These are phyloP conservation scores for Byssochlamys sp. DNA, from an alignment of 2,329 filamentous ascomycete genomes.

Conservation along the genomic window DNA sequence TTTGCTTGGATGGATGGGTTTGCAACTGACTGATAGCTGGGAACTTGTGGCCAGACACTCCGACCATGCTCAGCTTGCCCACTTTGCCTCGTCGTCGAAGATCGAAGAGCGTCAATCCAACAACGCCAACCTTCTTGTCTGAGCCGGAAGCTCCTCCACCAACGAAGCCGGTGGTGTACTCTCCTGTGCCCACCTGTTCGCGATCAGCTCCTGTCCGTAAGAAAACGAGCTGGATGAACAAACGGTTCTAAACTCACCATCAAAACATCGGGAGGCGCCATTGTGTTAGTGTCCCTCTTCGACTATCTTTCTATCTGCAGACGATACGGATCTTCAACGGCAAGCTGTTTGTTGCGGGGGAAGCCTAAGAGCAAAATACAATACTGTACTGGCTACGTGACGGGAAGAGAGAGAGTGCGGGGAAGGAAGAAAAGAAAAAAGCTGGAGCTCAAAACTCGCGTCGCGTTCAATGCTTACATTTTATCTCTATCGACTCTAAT, in stretches of 20 bases:
- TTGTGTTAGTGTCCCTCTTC: constrained; percentile 17
- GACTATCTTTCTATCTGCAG: background rate
- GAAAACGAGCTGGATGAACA: constrained; percentile 4
- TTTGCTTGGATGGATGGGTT: too few species aligned
- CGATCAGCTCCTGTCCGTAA: constrained; percentile 1
- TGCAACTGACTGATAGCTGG: constrained; percentile 67
- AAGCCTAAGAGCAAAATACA: too few species aligned
- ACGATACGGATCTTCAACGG: background rate
- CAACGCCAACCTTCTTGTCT: constrained; percentile 93
- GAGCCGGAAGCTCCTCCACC: constrained; percentile 72
- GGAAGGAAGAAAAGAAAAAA: background rate
- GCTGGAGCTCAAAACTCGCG: background rate
- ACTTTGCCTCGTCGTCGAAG: constrained; percentile 82
- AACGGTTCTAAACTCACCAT: constrained; percentile 44
- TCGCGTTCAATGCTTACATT: background rate
- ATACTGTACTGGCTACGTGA: too few species aligned
- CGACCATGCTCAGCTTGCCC: constrained; percentile 75
- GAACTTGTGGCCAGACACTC: constrained; percentile 79
- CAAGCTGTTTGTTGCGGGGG: background rate
- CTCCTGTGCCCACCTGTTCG: constrained; percentile 69
- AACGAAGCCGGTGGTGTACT: constrained; percentile 94
- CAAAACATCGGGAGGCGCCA: constrained; percentile 57
- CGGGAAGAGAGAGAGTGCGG: background rate
- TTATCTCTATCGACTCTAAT: background rate
- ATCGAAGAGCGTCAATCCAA: constrained; percentile 82